Conservation (phyloP, 495 filamentous ascomycete genomes). For the Xylaria castorea region DNA sequence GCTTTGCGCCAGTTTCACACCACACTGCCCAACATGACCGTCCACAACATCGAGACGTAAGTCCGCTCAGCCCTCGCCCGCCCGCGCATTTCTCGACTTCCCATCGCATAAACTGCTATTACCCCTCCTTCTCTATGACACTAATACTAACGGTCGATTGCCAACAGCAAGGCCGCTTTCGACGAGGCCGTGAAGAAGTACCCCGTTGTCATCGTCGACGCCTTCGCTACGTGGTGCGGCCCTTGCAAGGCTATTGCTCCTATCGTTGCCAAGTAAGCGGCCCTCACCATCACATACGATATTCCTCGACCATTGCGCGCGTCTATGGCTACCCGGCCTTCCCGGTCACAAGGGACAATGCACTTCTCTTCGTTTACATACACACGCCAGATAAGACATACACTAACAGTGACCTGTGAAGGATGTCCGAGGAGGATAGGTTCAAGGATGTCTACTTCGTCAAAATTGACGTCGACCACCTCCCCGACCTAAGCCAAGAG, state of each 20-base stretch:
- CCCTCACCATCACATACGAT: not conserved
- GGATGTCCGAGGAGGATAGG: conserved; percentile 32
- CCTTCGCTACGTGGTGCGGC: conserved; percentile 90
- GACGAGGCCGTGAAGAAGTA: conserved; percentile 58
- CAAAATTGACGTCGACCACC: conserved; percentile 92
- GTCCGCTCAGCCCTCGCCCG: conserved; percentile 31
- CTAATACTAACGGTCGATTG: conserved; percentile 27
- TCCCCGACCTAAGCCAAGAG: conserved; percentile 76
- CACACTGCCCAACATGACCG: conserved; percentile 51
- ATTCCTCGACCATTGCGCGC: not conserved
- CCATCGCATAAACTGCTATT: conserved; percentile 2
- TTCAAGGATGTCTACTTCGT: conserved; percentile 68
- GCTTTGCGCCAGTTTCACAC: conserved; percentile 48
- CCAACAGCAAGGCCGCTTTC: conserved; percentile 67
- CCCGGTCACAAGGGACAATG: not conserved
- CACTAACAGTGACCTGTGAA: conserved; percentile 13
- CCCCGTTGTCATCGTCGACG: conserved; percentile 80
- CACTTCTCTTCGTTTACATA: not conserved
- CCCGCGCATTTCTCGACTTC: not conserved
- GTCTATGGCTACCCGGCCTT: not conserved
- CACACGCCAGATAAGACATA: conserved; percentile 20
- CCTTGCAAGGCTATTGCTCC: conserved; percentile 93
- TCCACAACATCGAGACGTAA: conserved; percentile 51
- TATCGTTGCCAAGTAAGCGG: conserved; percentile 65
- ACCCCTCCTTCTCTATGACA: not conserved